Evolutionary conservation across 2,329 filamentous ascomycete genomes (phyloP), one percentile per base, ranked within the genome.

Genomic region (Phaeosphaeria sp.): DNA sequence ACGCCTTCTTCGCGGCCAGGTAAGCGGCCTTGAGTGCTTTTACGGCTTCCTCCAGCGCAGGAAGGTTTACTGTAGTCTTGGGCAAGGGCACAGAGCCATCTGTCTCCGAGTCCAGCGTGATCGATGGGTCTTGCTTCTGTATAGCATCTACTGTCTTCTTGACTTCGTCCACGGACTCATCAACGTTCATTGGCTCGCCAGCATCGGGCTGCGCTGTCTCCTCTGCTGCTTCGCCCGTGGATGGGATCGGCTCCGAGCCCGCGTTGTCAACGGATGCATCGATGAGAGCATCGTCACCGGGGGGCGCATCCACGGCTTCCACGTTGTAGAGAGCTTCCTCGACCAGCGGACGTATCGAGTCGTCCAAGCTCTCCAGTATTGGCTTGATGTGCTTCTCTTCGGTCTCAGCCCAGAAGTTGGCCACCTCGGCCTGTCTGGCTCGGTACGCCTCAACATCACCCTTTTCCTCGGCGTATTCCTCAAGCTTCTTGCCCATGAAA

Each of bases 351-450:
- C 85, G 82, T 56, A 89, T 83, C 45, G 87, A 85, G 3, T 89
- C 85, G 42, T 91, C 87, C 51, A 94, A 76, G 7, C 71, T 68
- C 21, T 82, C 83, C 43, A 89, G 69, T 18, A 89, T 83, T 0
- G 86, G 92, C 78, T 91, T 88, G 72, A 97, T 90, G 43, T 91
- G 84, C 62, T 89, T 89, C 73, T 93, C 89, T 68, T 97, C 92
- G 0, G 93, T 87, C 6, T 90, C 86, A 1, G 87, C 80, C 95
- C 95, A 99, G 74, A 93, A 98, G 18, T 85, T 82, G 55, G 87
- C 84, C 11, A 96, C 90, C 66, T 97, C 94, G 43, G 86, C 87
- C 77, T 97, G 89, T 53, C 90, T 83, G 56, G 83, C 80, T 39
- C 85, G 81, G 64, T 91, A 89, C 9, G 85, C 86, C 33, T 93